phyloP scores from a whole-genome alignment of 2,329 filamentous ascomycete species.

The Mycosphaerelloides madeirae region DNA sequence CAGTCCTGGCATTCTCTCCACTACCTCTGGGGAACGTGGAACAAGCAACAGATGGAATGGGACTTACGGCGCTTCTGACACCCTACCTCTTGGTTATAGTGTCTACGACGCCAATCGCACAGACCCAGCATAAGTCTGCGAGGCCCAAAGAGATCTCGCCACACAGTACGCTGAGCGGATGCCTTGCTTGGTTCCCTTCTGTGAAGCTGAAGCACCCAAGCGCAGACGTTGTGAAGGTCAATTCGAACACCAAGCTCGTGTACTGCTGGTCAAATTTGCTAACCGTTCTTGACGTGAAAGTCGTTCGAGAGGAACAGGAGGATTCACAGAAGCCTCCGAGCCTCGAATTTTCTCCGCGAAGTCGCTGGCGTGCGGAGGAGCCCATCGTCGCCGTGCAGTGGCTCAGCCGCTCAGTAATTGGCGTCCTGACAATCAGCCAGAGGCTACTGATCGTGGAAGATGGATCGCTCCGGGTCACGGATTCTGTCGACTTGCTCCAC shows the following conservation, averaged over 20 bases:
- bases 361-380: conserved; percentile 89
- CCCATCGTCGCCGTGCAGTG: conserved; percentile 95
- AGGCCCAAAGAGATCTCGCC: conserved; percentile 85
- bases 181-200: conserved; percentile 93
- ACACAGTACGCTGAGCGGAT: conserved; percentile 88
- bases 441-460: conserved; percentile 90
- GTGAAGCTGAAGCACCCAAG: conserved; percentile 75
- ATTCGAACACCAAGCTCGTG: conserved; percentile 79
- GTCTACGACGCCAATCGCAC: conserved; percentile 90
- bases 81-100: conserved; percentile 95
- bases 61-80: conserved; percentile 89
- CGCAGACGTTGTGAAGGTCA: conserved; percentile 53
- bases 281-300: conserved; percentile 83
- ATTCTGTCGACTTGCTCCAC: conserved; percentile 86
- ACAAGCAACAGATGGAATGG: conserved; percentile 78
- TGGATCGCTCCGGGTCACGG: conserved; percentile 79
- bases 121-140: conserved; percentile 91
- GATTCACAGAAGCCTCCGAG: conserved; percentile 73
- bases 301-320: conserved; percentile 52
- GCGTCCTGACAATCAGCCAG: conserved; percentile 89
- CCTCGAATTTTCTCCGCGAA: conserved; percentile 75
- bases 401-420: conserved; percentile 88
- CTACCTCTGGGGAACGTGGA: conserved; percentile 92
- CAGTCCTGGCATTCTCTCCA: conserved; percentile 85
- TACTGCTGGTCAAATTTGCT: conserved; percentile 99